Evolutionary conservation across 495 filamentous ascomycete species (phyloP), one percentile per base, ranked within the genome.

Genomic region (Hypoxylon fuscum): DNA sequence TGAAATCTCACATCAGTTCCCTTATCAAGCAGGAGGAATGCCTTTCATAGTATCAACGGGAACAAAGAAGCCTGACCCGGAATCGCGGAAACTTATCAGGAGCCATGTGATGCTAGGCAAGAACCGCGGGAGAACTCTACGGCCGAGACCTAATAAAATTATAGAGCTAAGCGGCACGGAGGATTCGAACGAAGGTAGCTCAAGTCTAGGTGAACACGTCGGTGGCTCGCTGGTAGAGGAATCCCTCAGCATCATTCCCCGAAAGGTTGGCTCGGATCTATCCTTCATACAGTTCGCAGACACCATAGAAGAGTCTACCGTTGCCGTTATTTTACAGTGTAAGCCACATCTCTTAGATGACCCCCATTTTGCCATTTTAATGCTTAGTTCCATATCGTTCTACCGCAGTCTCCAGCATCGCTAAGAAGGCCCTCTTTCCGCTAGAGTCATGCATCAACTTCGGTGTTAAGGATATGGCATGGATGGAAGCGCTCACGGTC

Each of bases 21-120:
- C 17, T 9, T 22, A 51, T 35, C 10, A 10, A 12, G 5, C 18
- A 64, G 61, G 40, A 12, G 38, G 9, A 2, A 48, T 64, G 21
- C 69, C 56, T 23, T 77, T 74, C 61, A 61, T 73, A 32, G 66
- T 72, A 7, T 64, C 70, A 34, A 78, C 70, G 18, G 52, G 45
- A 5, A 21, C 53, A 15, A 55, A 66, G 46, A 72, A 79, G 51
- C 29, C 62, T 20, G 65, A 74, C 34, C 44, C 72, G 5, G 64
- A 75, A 18, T 44, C 68, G 32, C 74, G 77, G 35, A 78, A 72
- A 57, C 52, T 75, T 11, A 80, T 80, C 53, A 70, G 79, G 31
- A 78, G 77, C 55, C 75, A 80, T 71, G 79, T 81, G 1, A 83
- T 82, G 80, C 66, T 71, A 4, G 80, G 80, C 5, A 81, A 80